Evolutionary conservation across 129 eudicot genomes (phyloP).

Genomic region (Silybum marianum): DNA sequence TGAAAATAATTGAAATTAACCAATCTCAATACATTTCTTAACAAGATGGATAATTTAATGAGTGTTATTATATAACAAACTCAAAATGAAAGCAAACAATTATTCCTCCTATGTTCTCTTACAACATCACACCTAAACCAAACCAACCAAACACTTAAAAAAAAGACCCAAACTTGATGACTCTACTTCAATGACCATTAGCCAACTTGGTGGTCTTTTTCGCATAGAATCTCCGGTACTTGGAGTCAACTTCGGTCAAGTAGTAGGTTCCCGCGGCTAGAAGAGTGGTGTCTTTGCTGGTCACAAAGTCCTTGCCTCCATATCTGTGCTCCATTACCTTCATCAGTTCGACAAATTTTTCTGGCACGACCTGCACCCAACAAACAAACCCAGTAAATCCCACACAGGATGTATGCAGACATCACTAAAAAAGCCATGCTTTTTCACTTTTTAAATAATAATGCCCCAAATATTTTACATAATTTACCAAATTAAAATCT

Average conservation of each 20-base stretch:
- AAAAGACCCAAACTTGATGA: slow-evolving; percentile 27
- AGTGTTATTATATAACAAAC: slow-evolving; percentile 14
- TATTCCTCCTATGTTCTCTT: slow-evolving; percentile 13
- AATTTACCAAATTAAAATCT: neutral
- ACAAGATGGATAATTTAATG: slow-evolving; percentile 8
- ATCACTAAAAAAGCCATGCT: too few relatives aligned
- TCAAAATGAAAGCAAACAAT: neutral
- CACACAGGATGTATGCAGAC: neutral
- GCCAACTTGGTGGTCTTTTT: slow-evolving; percentile 49
- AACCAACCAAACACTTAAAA: slow-evolving; percentile 18
- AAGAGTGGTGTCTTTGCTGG: slow-evolving; percentile 76
- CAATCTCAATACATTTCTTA: slow-evolving; percentile 10
- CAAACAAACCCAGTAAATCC: neutral
- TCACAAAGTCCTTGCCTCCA: slow-evolving; percentile 80
- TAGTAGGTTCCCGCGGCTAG: slow-evolving; percentile 75
- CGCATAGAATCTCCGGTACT: slow-evolving; percentile 74
- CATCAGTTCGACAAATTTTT: slow-evolving; percentile 68
- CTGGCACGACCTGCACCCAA: slow-evolving; percentile 57
- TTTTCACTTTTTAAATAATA: too few relatives aligned
- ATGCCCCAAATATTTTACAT: too few relatives aligned
- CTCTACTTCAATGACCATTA: slow-evolving; percentile 54
- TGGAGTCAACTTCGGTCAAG: slow-evolving; percentile 76
- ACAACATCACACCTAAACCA: slow-evolving; percentile 15
- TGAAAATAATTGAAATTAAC: neutral
- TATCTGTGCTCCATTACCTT: slow-evolving; percentile 89